Base-by-base conservation (phyloP, 257 asterid species). In the Paraleonurus japonicus region DNA sequence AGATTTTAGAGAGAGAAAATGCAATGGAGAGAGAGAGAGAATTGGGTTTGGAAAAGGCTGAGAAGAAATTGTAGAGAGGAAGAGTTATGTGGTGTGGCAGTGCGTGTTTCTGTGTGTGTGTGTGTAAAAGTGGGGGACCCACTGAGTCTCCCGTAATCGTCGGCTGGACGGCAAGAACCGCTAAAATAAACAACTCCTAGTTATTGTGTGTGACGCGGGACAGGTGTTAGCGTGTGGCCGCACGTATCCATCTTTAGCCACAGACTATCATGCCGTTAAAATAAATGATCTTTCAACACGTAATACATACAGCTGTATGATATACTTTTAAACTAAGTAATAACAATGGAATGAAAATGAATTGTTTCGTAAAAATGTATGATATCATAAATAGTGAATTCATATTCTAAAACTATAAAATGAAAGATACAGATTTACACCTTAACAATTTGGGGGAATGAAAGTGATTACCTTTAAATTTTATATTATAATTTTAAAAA, bases 141-240 rank as follows among this genome's bases (percentile, higher is more conserved):
- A 76, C 78, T n/a, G 66, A 75, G 84, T 69, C 91, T 80, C 90
- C 96, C 96, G 96, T 87, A 92, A 88, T 92, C 89, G 96, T 89
- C 96, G 96, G 91, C 90, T 89, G 88, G 92, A 87, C 95, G 93
- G 92, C 96, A 87, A 83, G 88, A 81, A 85, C 79, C 85, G 78
- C 82, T 81, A 81, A 81, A 79, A 78, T 81, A 73, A 62, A 73
- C 61, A 37, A 71, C 61, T 12, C 47, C 2, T 32, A 66, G 60
- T 55, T 75, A 70, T 77, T 45, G 54, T 27, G 72, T 55, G 79
- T 19, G 69, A 30, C 54, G 28, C 37, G 39, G 41, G 80, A 74
- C 72, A 59, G 80, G 62, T 41, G 58, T 50, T 74, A 9, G 15
- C 65, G 66, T 73, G 70, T 35, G 65, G 47, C 75, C 65, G 5